phyloP scores from a whole-genome alignment of 2,329 filamentous ascomycete genomes.

The Seiridium cupressi region DNA sequence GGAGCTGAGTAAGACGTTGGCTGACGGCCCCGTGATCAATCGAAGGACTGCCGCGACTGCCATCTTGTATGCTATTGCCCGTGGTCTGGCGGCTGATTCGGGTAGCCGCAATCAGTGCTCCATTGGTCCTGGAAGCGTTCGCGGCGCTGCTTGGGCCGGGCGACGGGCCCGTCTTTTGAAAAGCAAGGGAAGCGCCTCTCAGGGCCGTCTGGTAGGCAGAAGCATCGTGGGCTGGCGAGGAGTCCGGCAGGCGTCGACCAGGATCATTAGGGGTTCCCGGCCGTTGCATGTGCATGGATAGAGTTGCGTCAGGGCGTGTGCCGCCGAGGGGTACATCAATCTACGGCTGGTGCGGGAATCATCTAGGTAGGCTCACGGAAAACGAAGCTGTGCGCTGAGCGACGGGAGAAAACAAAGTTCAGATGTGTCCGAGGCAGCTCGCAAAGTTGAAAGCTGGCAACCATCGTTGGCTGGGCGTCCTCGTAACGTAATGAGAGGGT shows the following conservation, averaged over 20 bases:
- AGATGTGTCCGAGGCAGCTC: neutral
- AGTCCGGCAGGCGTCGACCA: constrained; percentile 22
- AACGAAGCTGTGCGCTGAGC: neutral
- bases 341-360: neutral
- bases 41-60: constrained; percentile 11
- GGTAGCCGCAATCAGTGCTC: constrained; percentile 43
- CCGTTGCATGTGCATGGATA: constrained; percentile 24
- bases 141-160: constrained; percentile 9
- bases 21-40: constrained; percentile 17
- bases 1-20: constrained; percentile 23
- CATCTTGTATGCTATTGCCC: constrained; percentile 29
- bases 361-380: neutral
- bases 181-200: constrained; percentile 55
- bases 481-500: neutral
- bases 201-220: constrained; percentile 38
- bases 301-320: constrained; percentile 10
- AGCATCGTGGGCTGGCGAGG: constrained; percentile 25
- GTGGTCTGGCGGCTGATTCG: constrained; percentile 39
- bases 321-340: constrained; percentile 8
- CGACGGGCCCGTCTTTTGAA: constrained; percentile 35
- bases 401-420: neutral
- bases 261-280: constrained; percentile 20
- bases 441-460: neutral
- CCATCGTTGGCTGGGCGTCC: neutral
- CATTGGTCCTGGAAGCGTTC: constrained; percentile 26